These are phyloP conservation scores for Ajuga chamaepitys DNA, from an alignment of 257 asterid species.

Conservation along the genomic window DNA sequence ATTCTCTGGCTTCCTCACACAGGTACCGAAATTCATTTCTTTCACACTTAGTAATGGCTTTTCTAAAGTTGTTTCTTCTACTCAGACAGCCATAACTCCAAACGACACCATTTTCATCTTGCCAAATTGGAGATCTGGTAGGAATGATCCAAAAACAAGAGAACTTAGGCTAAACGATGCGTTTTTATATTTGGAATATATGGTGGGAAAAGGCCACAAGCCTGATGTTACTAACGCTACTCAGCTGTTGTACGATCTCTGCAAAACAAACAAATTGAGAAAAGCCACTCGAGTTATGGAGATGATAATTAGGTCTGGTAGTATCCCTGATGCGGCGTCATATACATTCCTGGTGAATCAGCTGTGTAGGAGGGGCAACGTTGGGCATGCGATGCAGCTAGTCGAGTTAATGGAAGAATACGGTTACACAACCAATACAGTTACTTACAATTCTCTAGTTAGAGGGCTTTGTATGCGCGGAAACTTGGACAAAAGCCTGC, in stretches of 20 bases:
- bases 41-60: conserved; percentile 26
- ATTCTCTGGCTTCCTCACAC: conserved; percentile 28
- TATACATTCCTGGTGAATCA: conserved; percentile 66
- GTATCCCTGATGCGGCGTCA: conserved; percentile 60
- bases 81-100: conserved; percentile 32
- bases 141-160: conserved; percentile 45
- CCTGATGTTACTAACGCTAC: conserved; percentile 66
- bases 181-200: conserved; percentile 61
- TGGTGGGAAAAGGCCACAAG: conserved; percentile 66
- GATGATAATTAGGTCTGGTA: conserved; percentile 65
- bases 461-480: conserved; percentile 83
- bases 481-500: conserved; percentile 51
- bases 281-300: conserved; percentile 84
- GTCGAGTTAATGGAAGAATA: conserved; percentile 78
- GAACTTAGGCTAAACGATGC: conserved; percentile 66
- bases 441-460: conserved; percentile 64
- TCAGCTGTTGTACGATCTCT: conserved; percentile 72
- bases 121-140: conserved; percentile 78
- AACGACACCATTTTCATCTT: conserved; percentile 45
- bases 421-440: conserved; percentile 62
- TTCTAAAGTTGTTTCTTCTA: conserved; percentile 36
- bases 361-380: conserved; percentile 73
- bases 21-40: conserved; percentile 35
- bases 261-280: conserved; percentile 55
- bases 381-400: conserved; percentile 90